Conservation (phyloP, 2,329 filamentous ascomycete genomes). For the Fusarium sp. region DNA sequence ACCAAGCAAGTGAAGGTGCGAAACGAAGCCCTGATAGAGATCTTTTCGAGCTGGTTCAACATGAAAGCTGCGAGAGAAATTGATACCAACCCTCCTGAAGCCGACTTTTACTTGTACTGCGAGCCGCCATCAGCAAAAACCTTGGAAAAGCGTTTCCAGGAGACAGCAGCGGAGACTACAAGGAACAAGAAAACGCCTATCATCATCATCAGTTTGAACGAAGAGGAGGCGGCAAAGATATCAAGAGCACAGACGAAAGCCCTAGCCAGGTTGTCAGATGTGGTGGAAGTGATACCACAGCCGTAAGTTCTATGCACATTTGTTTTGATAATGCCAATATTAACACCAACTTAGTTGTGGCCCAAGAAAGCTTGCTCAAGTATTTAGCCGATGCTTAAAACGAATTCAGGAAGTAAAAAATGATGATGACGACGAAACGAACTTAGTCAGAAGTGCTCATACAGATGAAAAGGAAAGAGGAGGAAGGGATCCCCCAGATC, state of each 20-base stretch:
- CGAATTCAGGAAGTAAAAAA: background rate
- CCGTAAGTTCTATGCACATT: slow-evolving; percentile 38
- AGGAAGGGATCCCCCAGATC: background rate
- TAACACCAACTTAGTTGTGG: slow-evolving; percentile 37
- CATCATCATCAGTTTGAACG: slow-evolving; percentile 47
- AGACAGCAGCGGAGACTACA: background rate
- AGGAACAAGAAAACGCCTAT: slow-evolving; percentile 38
- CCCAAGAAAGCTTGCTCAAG: slow-evolving; percentile 48
- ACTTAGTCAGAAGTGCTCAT: background rate
- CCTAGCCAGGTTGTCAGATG: slow-evolving; percentile 40
- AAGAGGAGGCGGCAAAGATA: slow-evolving; percentile 47
- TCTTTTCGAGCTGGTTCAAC: slow-evolving; percentile 51
- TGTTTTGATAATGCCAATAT: fast-evolving
- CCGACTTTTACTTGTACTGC: slow-evolving; percentile 46
- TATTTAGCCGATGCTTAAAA: slow-evolving; percentile 43
- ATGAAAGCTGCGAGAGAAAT: slow-evolving; percentile 46
- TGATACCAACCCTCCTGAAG: background rate
- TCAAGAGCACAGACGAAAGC: slow-evolving; percentile 38
- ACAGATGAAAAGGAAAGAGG: background rate
- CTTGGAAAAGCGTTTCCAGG: slow-evolving; percentile 29
- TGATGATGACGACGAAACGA: fast-evolving
- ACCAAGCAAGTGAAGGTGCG: slow-evolving; percentile 40
- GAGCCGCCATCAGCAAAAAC: slow-evolving; percentile 41
- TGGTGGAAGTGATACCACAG: slow-evolving; percentile 49
- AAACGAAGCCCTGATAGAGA: slow-evolving; percentile 47